Evolutionary conservation across 176 grass and related monocot genomes (phyloP).

Genomic region (Melocanna baccifera): DNA sequence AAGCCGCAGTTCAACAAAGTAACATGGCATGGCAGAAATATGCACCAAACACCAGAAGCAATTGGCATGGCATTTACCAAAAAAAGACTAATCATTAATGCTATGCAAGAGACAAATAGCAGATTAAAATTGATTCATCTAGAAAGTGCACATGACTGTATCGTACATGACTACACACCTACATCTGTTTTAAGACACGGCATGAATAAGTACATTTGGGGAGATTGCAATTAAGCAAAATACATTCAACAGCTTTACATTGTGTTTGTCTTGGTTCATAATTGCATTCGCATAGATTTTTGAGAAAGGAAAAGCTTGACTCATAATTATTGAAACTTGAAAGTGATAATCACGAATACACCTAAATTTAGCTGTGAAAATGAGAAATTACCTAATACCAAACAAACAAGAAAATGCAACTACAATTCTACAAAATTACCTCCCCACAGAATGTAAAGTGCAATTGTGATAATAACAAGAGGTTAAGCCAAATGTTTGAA

Average conservation of each 20-base stretch:
- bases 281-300: neutral
- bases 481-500: neutral
- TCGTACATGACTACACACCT: neutral
- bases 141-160: neutral
- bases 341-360: neutral
- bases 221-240: neutral
- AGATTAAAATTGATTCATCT: neutral
- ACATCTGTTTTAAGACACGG: neutral
- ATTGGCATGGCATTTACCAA: neutral
- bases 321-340: neutral
- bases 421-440: slow-evolving; percentile 6
- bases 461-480: neutral
- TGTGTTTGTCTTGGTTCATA: neutral
- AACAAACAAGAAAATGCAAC: neutral
- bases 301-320: neutral
- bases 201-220: neutral
- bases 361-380: neutral
- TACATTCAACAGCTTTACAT: neutral
- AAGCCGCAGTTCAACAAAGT: slow-evolving; percentile 2
- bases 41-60: neutral
- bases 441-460: neutral
- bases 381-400: slow-evolving; percentile 16
- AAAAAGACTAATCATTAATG: neutral
- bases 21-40: slow-evolving; percentile 7
- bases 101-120: neutral